A percentile compares a stretch with the other conserved stretches of the same genome.
phyloP scores from a whole-genome alignment of 345 rosid species.

The Citrus medica region DNA sequence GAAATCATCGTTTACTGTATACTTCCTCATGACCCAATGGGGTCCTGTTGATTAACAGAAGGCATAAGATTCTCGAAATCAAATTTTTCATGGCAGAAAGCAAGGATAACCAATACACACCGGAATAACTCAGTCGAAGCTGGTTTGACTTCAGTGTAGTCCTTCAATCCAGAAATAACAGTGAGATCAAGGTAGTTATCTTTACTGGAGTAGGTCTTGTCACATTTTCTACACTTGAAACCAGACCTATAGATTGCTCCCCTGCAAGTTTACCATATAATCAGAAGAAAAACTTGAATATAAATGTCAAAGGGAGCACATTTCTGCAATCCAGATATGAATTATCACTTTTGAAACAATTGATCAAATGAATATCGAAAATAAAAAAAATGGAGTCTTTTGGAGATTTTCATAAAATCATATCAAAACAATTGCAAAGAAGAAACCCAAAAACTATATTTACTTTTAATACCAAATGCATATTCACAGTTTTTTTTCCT shows the following conservation, averaged over 20 bases:
- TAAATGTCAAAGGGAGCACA: background rate
- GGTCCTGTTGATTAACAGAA: background rate
- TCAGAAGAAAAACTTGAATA: background rate
- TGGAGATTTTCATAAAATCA: background rate
- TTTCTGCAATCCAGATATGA: background rate
- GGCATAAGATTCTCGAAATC: background rate
- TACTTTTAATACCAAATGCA: background rate
- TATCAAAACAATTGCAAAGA: background rate
- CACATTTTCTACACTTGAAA: slow-evolving; percentile 76
- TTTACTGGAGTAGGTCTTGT: slow-evolving; percentile 83
- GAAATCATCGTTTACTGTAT: background rate
- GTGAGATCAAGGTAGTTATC: slow-evolving; percentile 80
- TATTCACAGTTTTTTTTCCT: background rate
- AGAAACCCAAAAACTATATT: background rate
- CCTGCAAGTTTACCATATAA: slow-evolving; percentile 38
- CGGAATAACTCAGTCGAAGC: slow-evolving; percentile 71
- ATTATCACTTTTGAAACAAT: background rate
- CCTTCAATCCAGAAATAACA: slow-evolving; percentile 61
- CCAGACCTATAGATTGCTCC: slow-evolving; percentile 86
- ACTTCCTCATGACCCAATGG: background rate
- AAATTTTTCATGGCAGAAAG: background rate
- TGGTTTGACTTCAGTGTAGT: slow-evolving; percentile 71
- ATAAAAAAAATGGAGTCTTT: background rate
- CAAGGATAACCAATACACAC: slow-evolving; percentile 29
- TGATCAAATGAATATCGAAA: background rate